Evolutionary conservation across 768 basidiomycete genomes (phyloP).

Genomic region (Xanthoconium stramineum): DNA sequence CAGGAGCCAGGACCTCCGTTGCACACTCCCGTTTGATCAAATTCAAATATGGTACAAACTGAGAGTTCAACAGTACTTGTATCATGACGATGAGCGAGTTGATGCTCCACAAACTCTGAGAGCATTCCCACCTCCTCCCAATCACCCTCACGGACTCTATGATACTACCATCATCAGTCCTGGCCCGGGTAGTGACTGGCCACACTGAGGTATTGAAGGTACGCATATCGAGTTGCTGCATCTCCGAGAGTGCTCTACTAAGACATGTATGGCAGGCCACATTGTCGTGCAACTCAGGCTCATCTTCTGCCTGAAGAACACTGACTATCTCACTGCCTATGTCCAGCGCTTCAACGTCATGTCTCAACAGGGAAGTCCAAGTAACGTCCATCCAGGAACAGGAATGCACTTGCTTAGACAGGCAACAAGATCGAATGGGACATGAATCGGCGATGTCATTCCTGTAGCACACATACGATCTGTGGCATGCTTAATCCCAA

Average conservation of each 20-base stretch:
- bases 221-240: neutral
- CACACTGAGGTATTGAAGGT: neutral
- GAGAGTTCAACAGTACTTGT: too few species aligned
- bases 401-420: too few species aligned
- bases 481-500: neutral
- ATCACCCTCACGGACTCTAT: neutral
- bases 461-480: neutral
- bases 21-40: too few species aligned
- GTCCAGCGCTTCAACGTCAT: too few species aligned
- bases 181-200: neutral
- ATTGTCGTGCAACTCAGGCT: neutral
- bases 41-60: too few species aligned
- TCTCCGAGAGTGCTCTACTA: neutral
- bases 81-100: too few species aligned
- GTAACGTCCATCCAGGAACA: too few species aligned
- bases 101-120: too few species aligned
- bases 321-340: neutral
- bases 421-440: neutral
- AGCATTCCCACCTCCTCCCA: too few species aligned
- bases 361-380: too few species aligned
- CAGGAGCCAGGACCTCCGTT: too few species aligned
- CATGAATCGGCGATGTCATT: neutral
- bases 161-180: neutral
- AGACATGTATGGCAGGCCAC: neutral
- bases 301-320: neutral